Base-by-base conservation (phyloP, 495 filamentous ascomycete species). In the Trichoderma erinaceum region DNA sequence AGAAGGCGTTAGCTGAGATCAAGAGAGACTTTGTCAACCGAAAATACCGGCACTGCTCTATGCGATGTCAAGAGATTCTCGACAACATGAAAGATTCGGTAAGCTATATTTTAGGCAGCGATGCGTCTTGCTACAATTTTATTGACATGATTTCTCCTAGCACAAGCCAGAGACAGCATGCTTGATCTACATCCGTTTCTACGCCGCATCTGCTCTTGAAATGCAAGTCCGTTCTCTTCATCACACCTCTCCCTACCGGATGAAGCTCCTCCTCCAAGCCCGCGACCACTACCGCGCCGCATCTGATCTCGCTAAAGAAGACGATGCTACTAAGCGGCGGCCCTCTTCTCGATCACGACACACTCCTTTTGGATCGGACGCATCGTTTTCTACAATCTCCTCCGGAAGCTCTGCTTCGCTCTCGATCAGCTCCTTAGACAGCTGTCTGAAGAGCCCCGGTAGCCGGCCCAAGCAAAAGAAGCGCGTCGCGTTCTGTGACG, bases 181-280 rank as follows among this genome's bases (percentile, higher is more conserved):
- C 71, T 74, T 80, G 8, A 83, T 85, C 61, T 84, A 85, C 68
- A 72, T 86, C 6, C 80, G 80, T 66, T 86, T 85, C 71, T 84
- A 83, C 65, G 82, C 82, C 10, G 84, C 84, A 2, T 79, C 79
- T 18, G 83, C 81, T 4, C 75, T 84, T 41, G 84, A 86, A 70
- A 77, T 81, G 48, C 83, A 79, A 61, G 82, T 83, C n/a, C 77
- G 78, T 25, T 75, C 81, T 18, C 75, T 85, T 11, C 80, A 80
- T 2, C 72, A 74, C 13, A 77, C 74, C 56, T 80, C 81, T 2
- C 71, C 75, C 21, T 77, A 78, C 50, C 79, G 83, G 38, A 75
- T 77, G 50, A 80, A 72, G 66, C 71, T 85, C 1, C 79, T 84
- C 11, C 75, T 79, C 56, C 77, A 83, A 70, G 80, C 83, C 6